Evolutionary conservation across 805 yeast genomes (phyloP).

Genomic region (Metschnikowia arizonensis): DNA sequence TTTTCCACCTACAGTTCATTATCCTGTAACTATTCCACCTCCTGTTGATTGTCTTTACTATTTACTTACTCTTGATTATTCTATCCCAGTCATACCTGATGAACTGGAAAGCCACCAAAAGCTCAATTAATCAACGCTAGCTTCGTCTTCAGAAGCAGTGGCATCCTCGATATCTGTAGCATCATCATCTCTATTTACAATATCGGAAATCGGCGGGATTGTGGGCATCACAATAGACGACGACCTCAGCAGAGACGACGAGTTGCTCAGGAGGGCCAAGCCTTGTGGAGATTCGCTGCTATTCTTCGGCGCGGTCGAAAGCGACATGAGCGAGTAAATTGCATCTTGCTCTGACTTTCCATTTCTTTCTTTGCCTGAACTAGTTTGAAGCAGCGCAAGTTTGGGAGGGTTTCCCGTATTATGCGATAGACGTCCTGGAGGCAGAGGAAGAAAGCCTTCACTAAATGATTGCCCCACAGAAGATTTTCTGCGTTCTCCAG

Average conservation of each 20-base stretch:
- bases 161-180: slow-evolving; percentile 35
- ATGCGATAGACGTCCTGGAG: not conserved
- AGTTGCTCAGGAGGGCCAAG: slow-evolving; percentile 14
- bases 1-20: too few relatives aligned
- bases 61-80: too few relatives aligned
- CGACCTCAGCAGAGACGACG: slow-evolving; percentile 21
- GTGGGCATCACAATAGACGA: slow-evolving; percentile 22
- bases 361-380: slow-evolving; percentile 14
- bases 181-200: slow-evolving; percentile 25
- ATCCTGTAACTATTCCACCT: too few relatives aligned
- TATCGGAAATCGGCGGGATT: slow-evolving; percentile 31
- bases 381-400: slow-evolving; percentile 17
- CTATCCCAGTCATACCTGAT: slow-evolving; percentile 2
- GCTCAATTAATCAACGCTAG: not conserved
- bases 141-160: slow-evolving; percentile 24
- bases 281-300: slow-evolving; percentile 28
- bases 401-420: slow-evolving; percentile 2
- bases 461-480: slow-evolving; percentile 10
- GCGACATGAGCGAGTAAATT: slow-evolving; percentile 50
- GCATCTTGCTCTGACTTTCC: slow-evolving; percentile 50
- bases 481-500: slow-evolving; percentile 11
- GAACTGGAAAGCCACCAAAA: not conserved
- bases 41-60: too few relatives aligned
- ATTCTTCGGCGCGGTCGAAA: slow-evolving; percentile 46
- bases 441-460: slow-evolving; percentile 8